Evolutionary conservation across 371 early-diverging fungal species (phyloP), one percentile per base, ranked within the genome.

Genomic region (Vittaforma corneae): DNA sequence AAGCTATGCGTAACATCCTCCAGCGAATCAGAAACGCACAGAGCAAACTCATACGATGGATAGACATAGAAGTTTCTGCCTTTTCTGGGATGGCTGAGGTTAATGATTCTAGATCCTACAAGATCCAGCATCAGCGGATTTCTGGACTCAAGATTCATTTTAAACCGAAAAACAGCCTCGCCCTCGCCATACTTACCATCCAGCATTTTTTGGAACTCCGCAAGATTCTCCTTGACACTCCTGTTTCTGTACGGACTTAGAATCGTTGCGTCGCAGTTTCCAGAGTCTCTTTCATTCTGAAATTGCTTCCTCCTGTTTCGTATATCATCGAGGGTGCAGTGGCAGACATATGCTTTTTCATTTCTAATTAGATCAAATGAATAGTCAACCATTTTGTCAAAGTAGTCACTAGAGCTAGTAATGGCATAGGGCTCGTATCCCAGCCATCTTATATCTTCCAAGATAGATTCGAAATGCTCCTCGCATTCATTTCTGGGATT

Each of bases 1-100:
- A 98, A 86, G 20, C 94, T 93, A 77, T 98, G 99, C 0, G 96
- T 93, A 62, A 98, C 95, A 82, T 97, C 92, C 76, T 98, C 99
- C 68, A 98, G 86, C 1, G 95, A 95, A 79, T 98, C 99, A 67
- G 87, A 88, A 18, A 97, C 82, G 75, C 97, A 97, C 77, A 95
- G 94, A 1, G 97, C 92, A 79, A 86, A 98, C 80, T 98, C 99
- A 76, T 98, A 98, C 14, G 97, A 94, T 38, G 97, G 99, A 79
- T 97, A 98, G 74, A 97, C 87, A 72, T 91, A 85, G 92, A 93
- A 97, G 42, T 84, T 82, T 16, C 88, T 91, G 6, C 96, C 92
- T 57, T 91, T 86, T 74, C 85, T 86, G 1, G 50, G 64, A 77
- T 96, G 97, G 48, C 85, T 85, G 1, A 90, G 84, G 71, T 87